A percentile compares a stretch with the other conserved stretches of the same genome.
Evolutionary conservation across 805 yeast genomes (phyloP).

Genomic region (Metschnikowia lachancei): DNA sequence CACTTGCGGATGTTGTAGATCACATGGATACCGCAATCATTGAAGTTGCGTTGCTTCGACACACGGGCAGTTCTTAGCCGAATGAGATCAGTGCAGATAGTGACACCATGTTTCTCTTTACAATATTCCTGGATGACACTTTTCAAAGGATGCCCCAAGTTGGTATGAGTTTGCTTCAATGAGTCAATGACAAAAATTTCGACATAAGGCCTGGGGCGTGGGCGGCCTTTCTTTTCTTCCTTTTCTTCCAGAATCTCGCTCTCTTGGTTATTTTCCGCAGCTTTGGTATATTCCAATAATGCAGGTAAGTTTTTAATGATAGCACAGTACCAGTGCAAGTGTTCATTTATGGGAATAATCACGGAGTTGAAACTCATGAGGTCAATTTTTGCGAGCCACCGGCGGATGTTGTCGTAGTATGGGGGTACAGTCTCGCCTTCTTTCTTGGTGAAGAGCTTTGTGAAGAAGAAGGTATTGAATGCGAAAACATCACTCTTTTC

Average conservation of each 20-base stretch:
- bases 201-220: conserved; percentile 17
- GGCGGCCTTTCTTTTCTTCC: conserved; percentile 8
- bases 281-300: conserved; percentile 16
- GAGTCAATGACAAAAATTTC: conserved; percentile 74
- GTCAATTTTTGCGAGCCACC: conserved; percentile 77
- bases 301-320: conserved; percentile 57
- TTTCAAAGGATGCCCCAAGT: conserved; percentile 51
- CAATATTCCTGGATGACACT: conserved; percentile 68
- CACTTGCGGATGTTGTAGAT: conserved; percentile 68
- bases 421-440: conserved; percentile 24
- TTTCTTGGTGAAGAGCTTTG: conserved; percentile 48
- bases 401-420: conserved; percentile 61
- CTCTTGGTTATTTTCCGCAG: background rate
- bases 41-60: conserved; percentile 82
- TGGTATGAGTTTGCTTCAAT: conserved; percentile 55
- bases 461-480: conserved; percentile 81
- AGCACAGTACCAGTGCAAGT: conserved; percentile 84
- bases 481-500: conserved; percentile 47
- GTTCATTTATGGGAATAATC: conserved; percentile 78
- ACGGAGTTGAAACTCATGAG: conserved; percentile 53
- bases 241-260: conserved; percentile 6
- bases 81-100: conserved; percentile 47
- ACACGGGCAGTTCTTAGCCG: conserved; percentile 52
- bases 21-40: conserved; percentile 94
- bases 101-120: conserved; percentile 53